These are phyloP conservation scores for Angophora floribunda DNA, from an alignment of 345 rosid genomes.

Conservation along the genomic window DNA sequence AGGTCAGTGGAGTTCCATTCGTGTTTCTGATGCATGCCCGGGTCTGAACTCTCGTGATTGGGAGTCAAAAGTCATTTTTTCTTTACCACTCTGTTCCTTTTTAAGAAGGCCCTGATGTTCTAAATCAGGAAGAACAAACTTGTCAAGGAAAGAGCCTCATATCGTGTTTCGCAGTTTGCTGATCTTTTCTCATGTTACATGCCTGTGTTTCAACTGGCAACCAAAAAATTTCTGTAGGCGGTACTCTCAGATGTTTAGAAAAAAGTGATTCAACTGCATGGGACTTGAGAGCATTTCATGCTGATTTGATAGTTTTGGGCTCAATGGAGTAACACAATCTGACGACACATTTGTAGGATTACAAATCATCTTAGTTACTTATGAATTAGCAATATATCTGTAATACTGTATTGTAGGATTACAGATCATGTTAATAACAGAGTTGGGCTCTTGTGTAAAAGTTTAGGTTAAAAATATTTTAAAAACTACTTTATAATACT, in stretches of 20 bases:
- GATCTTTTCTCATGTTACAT: neutral
- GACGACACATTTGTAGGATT: neutral
- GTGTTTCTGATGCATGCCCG: neutral
- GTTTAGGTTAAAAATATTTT: neutral
- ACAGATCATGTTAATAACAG: neutral
- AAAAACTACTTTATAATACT: neutral
- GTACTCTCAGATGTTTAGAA: neutral
- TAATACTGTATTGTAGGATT: neutral
- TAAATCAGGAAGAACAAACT: neutral
- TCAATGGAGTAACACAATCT: neutral
- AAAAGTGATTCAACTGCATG: neutral
- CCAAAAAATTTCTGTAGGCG: neutral
- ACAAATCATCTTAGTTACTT: neutral
- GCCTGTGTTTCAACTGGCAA: neutral
- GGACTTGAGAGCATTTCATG: neutral
- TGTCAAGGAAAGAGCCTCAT: neutral
- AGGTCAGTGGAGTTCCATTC: neutral
- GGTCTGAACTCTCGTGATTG: neutral
- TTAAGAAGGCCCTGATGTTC: neutral
- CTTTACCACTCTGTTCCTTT: neutral
- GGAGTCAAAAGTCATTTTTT: neutral
- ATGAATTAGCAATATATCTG: neutral
- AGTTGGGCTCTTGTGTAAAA: neutral
- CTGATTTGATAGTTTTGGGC: neutral
- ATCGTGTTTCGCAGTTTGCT: accelerated